Percentiles rank a stretch among this genome's conserved stretches.
Conservation (phyloP, 2,329 filamentous ascomycete genomes). For the Arachnopeziza araneosa region DNA sequence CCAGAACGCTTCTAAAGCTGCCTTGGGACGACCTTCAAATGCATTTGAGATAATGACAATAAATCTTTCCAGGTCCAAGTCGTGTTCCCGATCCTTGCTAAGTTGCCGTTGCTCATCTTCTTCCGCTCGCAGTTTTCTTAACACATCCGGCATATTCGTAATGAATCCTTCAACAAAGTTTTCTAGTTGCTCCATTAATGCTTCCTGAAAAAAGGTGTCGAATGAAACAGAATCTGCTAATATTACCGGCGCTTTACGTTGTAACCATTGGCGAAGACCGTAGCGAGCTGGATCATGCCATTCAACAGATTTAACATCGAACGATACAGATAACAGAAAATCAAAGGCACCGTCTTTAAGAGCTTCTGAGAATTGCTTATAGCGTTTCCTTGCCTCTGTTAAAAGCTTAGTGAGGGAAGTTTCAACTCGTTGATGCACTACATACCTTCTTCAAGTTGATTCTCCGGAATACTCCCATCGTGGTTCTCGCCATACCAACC, state of each 20-base stretch:
- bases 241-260: slow-evolving; percentile 71
- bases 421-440: not conserved
- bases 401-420: slow-evolving; percentile 3
- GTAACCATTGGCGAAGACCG: slow-evolving; percentile 74
- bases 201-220: slow-evolving; percentile 63
- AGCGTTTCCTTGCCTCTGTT: slow-evolving; percentile 62
- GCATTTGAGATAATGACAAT: slow-evolving; percentile 87
- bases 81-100: slow-evolving; percentile 59
- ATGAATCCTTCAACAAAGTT: slow-evolving; percentile 89
- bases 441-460: slow-evolving; percentile 57
- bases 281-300: slow-evolving; percentile 86
- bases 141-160: slow-evolving; percentile 87
- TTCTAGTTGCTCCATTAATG: slow-evolving; percentile 77
- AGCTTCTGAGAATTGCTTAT: slow-evolving; percentile 67
- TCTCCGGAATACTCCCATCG: slow-evolving; percentile 51
- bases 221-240: slow-evolving; percentile 63
- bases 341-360: slow-evolving; percentile 89
- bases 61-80: slow-evolving; percentile 79
- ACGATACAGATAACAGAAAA: slow-evolving; percentile 79
- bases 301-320: slow-evolving; percentile 72
- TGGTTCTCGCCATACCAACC: slow-evolving; percentile 76
- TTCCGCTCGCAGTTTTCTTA: slow-evolving; percentile 78
- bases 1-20: slow-evolving; percentile 80
- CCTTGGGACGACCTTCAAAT: slow-evolving; percentile 79
- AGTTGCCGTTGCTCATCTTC: slow-evolving; percentile 81